Base-by-base conservation (phyloP, 768 basidiomycete genomes). In the Suillus plorans region DNA sequence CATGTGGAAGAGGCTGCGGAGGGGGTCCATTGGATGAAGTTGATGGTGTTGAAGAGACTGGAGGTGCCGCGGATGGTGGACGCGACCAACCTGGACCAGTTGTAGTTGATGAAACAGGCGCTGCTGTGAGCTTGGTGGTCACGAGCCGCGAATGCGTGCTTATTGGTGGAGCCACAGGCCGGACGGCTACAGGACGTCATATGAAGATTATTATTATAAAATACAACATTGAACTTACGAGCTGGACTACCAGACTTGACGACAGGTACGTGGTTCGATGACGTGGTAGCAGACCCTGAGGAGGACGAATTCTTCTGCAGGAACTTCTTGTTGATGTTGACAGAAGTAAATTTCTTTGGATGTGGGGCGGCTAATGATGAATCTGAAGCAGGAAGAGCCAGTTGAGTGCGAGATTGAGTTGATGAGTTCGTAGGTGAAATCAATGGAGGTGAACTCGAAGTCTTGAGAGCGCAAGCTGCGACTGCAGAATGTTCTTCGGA, bases 271-370 rank as follows among this genome's bases (percentile, higher is more conserved):
- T 82, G 80, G 59, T 75, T 73, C 25, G 84, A 77, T 34, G 82
- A 78, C 58, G 80, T 70, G 22, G 85, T 78, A 42, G 80, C 71
- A 31, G 86, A 74, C 56, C 80, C 77, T 31, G 87, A 81, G 49
- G 86, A 80, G 50, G 88, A 76, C 7, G 87, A 87, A 63, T 90
- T 91, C 84, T 96, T 97, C 81, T 95, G 92, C 50, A 98, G 81
- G 77, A 98, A 99, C 78, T 93, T 94, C 86, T 95, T 97, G 81
- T 94, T 97, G 77, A 98, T 94, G 74, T 94, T 95, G 67, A 94
- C 87, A 36, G 94, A 86, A 73, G 82, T 92, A 77, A 95, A 96
- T 72, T 90, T 89, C 82, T 98, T 99, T 37, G 86, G 85, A 67
- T 87, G 89, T 2, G 85, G 84, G 4, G 76, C 70, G 20, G 71